phyloP scores from a whole-genome alignment of 306 rosid genomes.

The Acacia crassicarpa region DNA sequence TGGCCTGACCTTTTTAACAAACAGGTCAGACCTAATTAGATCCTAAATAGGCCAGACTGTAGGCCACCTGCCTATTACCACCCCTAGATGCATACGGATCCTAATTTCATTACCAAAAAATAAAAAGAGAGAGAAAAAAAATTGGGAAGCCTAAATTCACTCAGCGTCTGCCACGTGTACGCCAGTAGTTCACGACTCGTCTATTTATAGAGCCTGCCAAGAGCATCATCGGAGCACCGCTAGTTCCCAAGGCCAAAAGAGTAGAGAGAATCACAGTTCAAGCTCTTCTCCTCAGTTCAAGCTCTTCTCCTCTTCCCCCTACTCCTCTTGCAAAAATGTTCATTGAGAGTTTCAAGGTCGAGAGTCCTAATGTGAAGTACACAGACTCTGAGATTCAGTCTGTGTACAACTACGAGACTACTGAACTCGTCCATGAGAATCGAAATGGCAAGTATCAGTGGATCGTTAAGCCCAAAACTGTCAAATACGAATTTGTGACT shows the following conservation, averaged over 20 bases:
- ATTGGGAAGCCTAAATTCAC: neutral
- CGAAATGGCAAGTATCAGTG: slow-evolving; percentile 84
- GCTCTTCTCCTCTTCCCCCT: neutral
- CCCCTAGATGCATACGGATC: no score
- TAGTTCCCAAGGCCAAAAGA: neutral
- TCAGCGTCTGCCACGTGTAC: neutral
- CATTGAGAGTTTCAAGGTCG: slow-evolving; percentile 82
- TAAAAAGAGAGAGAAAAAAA: neutral
- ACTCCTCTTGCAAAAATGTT: slow-evolving; percentile 45
- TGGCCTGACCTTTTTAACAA: no score
- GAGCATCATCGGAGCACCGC: neutral
- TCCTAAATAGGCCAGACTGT: no score
- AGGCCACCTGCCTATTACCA: no score
- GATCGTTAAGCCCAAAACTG: slow-evolving; percentile 85
- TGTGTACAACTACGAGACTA: slow-evolving; percentile 80
- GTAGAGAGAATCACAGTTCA: neutral
- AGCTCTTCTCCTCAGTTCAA: neutral
- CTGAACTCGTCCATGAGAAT: slow-evolving; percentile 85
- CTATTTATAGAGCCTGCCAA: neutral
- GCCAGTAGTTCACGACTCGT: neutral
- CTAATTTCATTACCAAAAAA: neutral
- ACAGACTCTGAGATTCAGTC: slow-evolving; percentile 78
- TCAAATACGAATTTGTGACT: slow-evolving; percentile 82
- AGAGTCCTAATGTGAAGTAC: slow-evolving; percentile 77
- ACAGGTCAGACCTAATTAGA: no score